These are phyloP conservation scores for Pyracantha coccinea DNA, from an alignment of 331 rosid species.

Conservation along the genomic window DNA sequence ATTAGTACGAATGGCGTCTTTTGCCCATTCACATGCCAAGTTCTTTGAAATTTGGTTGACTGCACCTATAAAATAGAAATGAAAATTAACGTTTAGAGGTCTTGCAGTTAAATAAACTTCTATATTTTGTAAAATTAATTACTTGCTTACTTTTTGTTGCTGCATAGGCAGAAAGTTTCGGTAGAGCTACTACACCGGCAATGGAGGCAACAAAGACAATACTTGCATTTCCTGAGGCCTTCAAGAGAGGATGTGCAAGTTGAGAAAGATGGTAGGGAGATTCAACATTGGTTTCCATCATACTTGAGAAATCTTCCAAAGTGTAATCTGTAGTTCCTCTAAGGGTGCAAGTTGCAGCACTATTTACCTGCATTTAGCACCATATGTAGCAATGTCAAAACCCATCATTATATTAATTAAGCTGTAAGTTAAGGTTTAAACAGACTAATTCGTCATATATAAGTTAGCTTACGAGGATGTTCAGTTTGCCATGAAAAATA, in stretches of 20 bases:
- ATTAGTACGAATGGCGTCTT: conserved; percentile 22
- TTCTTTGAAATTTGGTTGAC: conserved; percentile 28
- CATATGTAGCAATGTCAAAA: not conserved
- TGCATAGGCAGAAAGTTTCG: conserved; percentile 16
- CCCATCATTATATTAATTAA: not conserved
- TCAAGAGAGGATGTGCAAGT: conserved; percentile 61
- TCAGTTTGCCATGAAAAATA: conserved; percentile 48
- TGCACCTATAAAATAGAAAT: conserved; percentile 18
- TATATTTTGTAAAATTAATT: not conserved
- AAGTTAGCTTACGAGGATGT: conserved; percentile 45
- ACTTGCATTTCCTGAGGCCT: conserved; percentile 59
- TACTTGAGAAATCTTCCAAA: conserved; percentile 37
- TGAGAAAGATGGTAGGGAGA: conserved; percentile 43
- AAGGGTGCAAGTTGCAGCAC: conserved; percentile 40
- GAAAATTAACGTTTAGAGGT: not conserved
- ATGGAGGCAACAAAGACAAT: conserved; percentile 64
- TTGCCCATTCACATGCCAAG: conserved; percentile 41
- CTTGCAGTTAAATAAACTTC: not conserved
- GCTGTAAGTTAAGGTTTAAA: not conserved
- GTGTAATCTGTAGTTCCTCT: conserved; percentile 22
- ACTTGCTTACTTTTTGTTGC: conserved; percentile 34
- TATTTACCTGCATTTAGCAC: conserved; percentile 28
- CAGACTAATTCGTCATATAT: not conserved
- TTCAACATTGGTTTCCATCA: conserved; percentile 50
- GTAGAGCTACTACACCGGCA: conserved; percentile 33